Evolutionary conservation across 2,329 filamentous ascomycete species (phyloP), one percentile per base, ranked within the genome.

Genomic region (Volutella citrinella): DNA sequence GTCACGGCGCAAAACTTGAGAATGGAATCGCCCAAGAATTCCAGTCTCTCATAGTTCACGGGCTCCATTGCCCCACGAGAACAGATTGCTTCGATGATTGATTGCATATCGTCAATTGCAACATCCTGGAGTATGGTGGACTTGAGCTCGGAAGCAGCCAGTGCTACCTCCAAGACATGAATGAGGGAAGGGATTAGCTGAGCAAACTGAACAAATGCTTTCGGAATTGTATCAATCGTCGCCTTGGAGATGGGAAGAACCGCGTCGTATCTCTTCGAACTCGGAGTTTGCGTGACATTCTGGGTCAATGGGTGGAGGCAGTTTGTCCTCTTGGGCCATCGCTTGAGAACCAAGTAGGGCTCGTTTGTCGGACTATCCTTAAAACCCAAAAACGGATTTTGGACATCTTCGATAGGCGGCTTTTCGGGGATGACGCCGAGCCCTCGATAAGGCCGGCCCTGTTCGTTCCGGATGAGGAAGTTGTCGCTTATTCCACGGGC

Each of bases 1-100:
- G 87, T 57, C 0, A 80, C 78, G 0, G 84, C 72, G 28, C 77
- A 78, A 36, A 83, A 76, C 52, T 97, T 97, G 22, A 97, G 69
- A 3, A 95, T 69, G 0, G 80, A 80, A 51, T 97, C 91, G 0
- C 93, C 93, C 0, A 96, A 65, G 47, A 94, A 94, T 55, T 97
- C 93, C 0, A 95, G 66, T 4, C 84, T 72, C 50, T 97, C 84
- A 54, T 96, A 96, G 45, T 95, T 75, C 0, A 70, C 72, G 2
- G 64, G 57, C 29, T 81, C 78, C 4, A 60, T 54, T 0, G 86
- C 79, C 3, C 69, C 69, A 0, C 81, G 76, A 1, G 86, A 69
- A 31, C 76, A 85, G 30, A 94, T 82, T 2, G 90, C 88, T 9
- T 78, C 80, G 2, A 80, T 56, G 0, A 94, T 54, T 20, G 84